Base-by-base conservation (phyloP, 2,329 filamentous ascomycete genomes). In the Trichoderma sp. region DNA sequence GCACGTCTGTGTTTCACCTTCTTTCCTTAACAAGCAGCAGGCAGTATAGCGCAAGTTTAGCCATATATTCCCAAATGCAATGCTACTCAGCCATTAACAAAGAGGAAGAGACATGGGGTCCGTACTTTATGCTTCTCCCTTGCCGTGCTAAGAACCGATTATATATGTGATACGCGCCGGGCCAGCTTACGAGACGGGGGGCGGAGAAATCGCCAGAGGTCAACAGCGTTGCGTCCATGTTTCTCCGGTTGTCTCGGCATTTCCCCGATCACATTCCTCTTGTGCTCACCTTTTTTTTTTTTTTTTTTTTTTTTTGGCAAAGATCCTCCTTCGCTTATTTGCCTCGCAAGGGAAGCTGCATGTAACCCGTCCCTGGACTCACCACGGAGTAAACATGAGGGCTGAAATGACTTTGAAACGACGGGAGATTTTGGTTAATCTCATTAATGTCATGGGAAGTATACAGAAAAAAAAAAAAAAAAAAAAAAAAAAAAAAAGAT, bases 161-260 rank as follows among this genome's bases (percentile, higher is more conserved):
- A 56, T 54, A 25, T 10, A 32, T 5, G 42, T 22, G 42, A 45
- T 45, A 22, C 19, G 17, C 4, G 29, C 29, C 29, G 34, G 50
- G 54, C 22, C 34, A 25, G 19, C 4, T 32, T 12, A n/a, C 27
- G 19, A 45, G n/a, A 25, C 63, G 13, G 50, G 34, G 42, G 22
- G 39, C 64, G 64, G 64, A 39, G 53, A 45, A 67, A 67, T 57
- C 45, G 59, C 25, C 29, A n/a, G 37, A 2, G 17, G 9, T 25
- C 25, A 54, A 34, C 17, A 37, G 34, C 35, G 63, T 42, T 57
- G 29, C 52, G 37, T 48, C 63, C 27, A 53, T 56, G 63, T 65
- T 65, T 65, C 63, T 65, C 63, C 63, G 63, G 53, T 39, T 37
- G 35, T 64, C 50, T 32, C 35, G 34, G 22, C 48, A 65, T 48